Base-by-base conservation (phyloP, 768 basidiomycete genomes). In the Panaeolus papilionaceus region DNA sequence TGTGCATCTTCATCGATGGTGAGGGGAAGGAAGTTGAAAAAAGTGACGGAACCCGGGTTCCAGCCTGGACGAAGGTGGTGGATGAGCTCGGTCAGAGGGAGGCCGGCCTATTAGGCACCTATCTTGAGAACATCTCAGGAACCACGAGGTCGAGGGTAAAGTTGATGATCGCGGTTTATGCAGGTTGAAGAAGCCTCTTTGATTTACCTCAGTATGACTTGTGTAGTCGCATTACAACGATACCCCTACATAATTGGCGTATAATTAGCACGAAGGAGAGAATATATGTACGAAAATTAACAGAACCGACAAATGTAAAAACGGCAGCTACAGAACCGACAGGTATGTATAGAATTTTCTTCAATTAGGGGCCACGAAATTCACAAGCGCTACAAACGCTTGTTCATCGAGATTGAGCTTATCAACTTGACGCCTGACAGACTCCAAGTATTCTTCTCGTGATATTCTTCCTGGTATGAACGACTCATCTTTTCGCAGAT, bases 371-470 rank as follows among this genome's bases (percentile, higher is more conserved):
- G 64, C 68, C 54, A 73, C 69, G 67, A 71, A 74, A 62, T 74
- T 72, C 14, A 74, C 72, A 37, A 74, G 63, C 44, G 67, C 38
- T 7, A 68, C 66, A 23, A 73, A 62, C 1, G 72, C 71, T 28
- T 68, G 69, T 16, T 64, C 67, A 28, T 73, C 65, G 16, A 68
- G 68, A 10, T 62, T 45, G 20, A 64, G 61, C 61, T 71, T 62
- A 5, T 61, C 65, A 28, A 70, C 66, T 47, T 74, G 72, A 3
- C 74, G 69, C 33, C 65, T 38, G 14, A 71, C 71, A 26, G 72
- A 69, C 61, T 73, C 72, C 64, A 74, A 64, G 44, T 75, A 75
- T n/a, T 45, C 64, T 3, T 42, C 26, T 33, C 47, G 45, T 16
- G 64, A 26, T 49, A 64, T 64, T 26, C 64, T 45, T 4, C 64